Evolutionary conservation across 2,329 filamentous ascomycete species (phyloP), one percentile per base, ranked within the genome.

Genomic region (Curvularia sp.): DNA sequence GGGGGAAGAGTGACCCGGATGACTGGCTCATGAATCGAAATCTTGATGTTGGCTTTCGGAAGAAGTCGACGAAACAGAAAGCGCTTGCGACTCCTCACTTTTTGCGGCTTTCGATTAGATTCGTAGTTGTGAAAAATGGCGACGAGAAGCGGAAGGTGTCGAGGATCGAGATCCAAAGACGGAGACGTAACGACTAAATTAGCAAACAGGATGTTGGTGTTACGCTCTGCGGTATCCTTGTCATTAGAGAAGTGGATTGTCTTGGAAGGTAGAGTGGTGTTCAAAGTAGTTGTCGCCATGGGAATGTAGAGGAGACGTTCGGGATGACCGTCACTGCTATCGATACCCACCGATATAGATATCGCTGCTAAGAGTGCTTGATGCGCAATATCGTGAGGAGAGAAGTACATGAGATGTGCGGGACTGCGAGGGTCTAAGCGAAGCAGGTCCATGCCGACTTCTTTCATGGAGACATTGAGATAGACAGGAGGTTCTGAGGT

Each of bases 331-430:
- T 89, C 87, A n/a, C 92, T 92, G 74, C 97, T 93, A 70, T 97
- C 93, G 35, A 99, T 83, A 39, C 93, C 95, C 57, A 98, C 84
- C 0, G 94, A 94, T 55, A 99, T 91, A 0, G 95, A 97, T 41
- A 99, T 87, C 3, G 93, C 95, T 18, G 94, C 95, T 22, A 95
- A 85, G 35, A 99, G 84, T 10, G 93, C 95, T 81, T 99, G 94
- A 75, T 99, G 95, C 12, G 95, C 95, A 70, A 97, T 88, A 73
- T 97, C 95, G 61, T 92, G 89, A 22, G 90, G 88, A 2, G 93
- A 91, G 73, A 99, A 99, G 78, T 99, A 98, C 95, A 98, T 99
- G 63, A 95, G 88, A 82, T 99, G 95, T 0, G 94, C 93, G 0
- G 95, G 93, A 15, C 93, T 97, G 69, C 92, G 94, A 42, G 92